These are phyloP conservation scores for Agrocybe praecox DNA, from an alignment of 768 basidiomycete genomes.

Conservation along the genomic window DNA sequence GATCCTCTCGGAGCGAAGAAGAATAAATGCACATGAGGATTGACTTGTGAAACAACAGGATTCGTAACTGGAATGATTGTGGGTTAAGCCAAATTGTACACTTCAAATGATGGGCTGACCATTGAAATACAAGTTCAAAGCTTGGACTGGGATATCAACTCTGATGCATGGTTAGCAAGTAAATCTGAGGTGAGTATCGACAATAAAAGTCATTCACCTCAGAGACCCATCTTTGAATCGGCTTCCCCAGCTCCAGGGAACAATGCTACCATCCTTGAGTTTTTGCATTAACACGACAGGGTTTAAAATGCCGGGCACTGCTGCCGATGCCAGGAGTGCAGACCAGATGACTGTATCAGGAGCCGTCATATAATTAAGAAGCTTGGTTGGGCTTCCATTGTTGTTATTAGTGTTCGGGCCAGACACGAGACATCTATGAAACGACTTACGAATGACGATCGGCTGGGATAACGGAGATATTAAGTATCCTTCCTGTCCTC, in stretches of 20 bases:
- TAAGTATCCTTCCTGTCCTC: conserved; percentile 90
- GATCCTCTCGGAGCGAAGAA: conserved; percentile 93
- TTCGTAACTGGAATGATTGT: conserved; percentile 65
- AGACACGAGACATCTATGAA: neutral
- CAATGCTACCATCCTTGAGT: conserved; percentile 71
- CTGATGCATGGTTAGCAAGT: conserved; percentile 32
- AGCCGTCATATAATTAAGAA: conserved; percentile 95
- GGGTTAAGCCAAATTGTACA: neutral
- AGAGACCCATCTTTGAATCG: conserved; percentile 93
- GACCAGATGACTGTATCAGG: conserved; percentile 90
- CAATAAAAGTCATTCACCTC: conserved; percentile 43
- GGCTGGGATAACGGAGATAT: conserved; percentile 90
- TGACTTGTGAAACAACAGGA: conserved; percentile 93
- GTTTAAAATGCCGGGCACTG: conserved; percentile 93
- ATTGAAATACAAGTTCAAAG: conserved; percentile 87
- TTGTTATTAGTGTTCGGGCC: conserved; percentile 1
- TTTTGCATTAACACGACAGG: conserved; percentile 97
- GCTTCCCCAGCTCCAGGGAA: conserved; percentile 95
- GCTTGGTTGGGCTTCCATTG: conserved; percentile 78
- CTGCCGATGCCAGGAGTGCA: conserved; percentile 84
- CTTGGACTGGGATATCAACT: conserved; percentile 94
- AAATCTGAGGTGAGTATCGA: neutral
- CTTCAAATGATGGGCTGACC: conserved; percentile 38
- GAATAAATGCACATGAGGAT: conserved; percentile 90
- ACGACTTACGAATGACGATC: conserved; percentile 77